Base-by-base conservation (phyloP, 331 rosid genomes). In the Acacia pycnantha region DNA sequence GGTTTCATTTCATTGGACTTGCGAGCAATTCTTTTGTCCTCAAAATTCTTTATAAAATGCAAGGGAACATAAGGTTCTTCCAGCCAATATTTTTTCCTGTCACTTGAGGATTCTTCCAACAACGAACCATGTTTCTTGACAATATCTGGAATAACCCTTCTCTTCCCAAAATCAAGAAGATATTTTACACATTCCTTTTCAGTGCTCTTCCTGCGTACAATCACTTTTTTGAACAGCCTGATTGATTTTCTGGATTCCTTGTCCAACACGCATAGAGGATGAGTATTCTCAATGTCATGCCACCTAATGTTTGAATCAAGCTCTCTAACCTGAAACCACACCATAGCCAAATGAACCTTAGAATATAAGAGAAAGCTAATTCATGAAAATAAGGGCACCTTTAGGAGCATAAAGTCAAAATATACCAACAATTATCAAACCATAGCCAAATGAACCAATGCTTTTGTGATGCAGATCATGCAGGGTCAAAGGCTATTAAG, bases 121-220 rank as follows among this genome's bases (percentile, higher is more conserved):
- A 70, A 44, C 62, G 90, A 87, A 79, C 99, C 99, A 56, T 87
- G 89, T 82, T 73, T 89, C 77, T 41, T 81, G 81, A 93, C 91
- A 78, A 90, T 43, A 81, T 89, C 91, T 31, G 99, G 99, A 68
- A 93, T 79, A 78, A 78, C 85, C 87, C 95, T 96, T 88, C 99
- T 96, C 90, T 96, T 96, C 67, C 99, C 99, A 89, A 96, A 96
- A 85, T 96, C 98, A 82, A 96, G 88, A 81, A 96, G 99, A 85
- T 91, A 96, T 81, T 90, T 96, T 22, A 82, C 87, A 70, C 83
- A 78, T 79, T 83, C 87, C 80, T 89, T 89, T 77, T 96, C 94
- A 43, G 84, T 78, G 84, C 85, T 83, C 90, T 96, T 96, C 84
- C 98, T 92, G 78, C 99, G 97, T 77, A 96, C 90, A 82, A 94